A percentile compares a stretch with the other conserved stretches of the same genome.
Evolutionary conservation across 805 yeast species (phyloP).

Genomic region (Wickerhamomyces mucosus): DNA sequence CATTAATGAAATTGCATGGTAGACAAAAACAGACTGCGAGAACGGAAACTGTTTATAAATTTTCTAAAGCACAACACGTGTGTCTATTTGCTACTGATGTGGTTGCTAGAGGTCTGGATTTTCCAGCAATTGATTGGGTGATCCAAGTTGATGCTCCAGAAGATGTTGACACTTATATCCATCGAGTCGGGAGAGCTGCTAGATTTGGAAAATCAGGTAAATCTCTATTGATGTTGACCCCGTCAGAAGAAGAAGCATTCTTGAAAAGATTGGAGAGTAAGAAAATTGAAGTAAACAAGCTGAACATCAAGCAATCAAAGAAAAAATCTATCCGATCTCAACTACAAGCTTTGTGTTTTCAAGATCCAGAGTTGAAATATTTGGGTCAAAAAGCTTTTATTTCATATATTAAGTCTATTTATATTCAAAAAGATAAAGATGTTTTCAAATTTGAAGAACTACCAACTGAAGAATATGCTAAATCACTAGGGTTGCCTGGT

Average conservation of each 20-base stretch:
- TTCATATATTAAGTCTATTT: constrained; percentile 78
- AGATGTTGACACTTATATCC: constrained; percentile 85
- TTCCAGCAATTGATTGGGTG: constrained; percentile 90
- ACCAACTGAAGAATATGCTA: constrained; percentile 79
- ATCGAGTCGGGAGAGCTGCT: constrained; percentile 94
- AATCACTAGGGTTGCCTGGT: constrained; percentile 87
- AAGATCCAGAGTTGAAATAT: constrained; percentile 85
- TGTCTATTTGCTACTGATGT: constrained; percentile 93
- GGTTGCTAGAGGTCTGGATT: constrained; percentile 95
- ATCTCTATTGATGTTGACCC: constrained; percentile 75
- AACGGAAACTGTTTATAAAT: constrained; percentile 60
- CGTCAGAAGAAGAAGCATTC: constrained; percentile 75
- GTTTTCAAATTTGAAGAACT: constrained; percentile 70
- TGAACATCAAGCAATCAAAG: constrained; percentile 68
- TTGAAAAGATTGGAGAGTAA: constrained; percentile 49
- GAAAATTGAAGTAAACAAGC: constrained; percentile 59
- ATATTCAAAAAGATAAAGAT: constrained; percentile 79
- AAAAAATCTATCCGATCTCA: constrained; percentile 69
- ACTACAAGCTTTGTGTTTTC: constrained; percentile 82
- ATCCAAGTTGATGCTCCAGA: constrained; percentile 92
- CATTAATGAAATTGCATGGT: constrained; percentile 71
- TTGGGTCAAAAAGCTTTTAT: constrained; percentile 94
- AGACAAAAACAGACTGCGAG: constrained; percentile 77
- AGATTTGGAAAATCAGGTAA: constrained; percentile 85
- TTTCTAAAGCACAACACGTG: constrained; percentile 37